phyloP scores from a whole-genome alignment of 2,329 filamentous ascomycete species.

The Fonsecaea nubica region DNA sequence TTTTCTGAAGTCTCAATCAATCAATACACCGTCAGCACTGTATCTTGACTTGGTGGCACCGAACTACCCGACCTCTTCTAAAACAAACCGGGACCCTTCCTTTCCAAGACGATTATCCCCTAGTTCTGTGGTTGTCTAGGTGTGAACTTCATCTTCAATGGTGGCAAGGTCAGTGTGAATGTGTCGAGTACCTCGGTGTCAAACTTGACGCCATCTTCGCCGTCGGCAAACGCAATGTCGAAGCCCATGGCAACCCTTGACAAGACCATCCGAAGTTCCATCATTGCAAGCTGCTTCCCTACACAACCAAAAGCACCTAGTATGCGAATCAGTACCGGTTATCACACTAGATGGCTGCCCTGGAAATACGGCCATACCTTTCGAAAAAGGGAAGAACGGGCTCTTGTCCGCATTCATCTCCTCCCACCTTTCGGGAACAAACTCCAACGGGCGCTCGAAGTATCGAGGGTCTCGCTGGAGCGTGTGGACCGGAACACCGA shows the following conservation, averaged over 20 bases:
- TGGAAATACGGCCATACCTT: neutral
- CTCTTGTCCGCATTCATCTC: neutral
- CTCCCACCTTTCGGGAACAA: neutral
- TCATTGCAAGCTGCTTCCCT: slow-evolving; percentile 4
- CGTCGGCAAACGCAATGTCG: neutral
- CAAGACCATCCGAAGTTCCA: slow-evolving; percentile 5
- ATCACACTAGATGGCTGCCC: neutral
- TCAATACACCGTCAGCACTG: too few relatives aligned
- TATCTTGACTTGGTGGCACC: neutral
- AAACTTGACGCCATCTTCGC: neutral
- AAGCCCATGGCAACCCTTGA: neutral
- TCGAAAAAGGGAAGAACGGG: slow-evolving; percentile 1
- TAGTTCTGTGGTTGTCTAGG: neutral
- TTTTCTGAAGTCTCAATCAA: too few relatives aligned
- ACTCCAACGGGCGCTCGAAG: neutral
- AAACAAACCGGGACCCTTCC: neutral
- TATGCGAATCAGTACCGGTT: neutral
- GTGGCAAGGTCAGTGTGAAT: neutral
- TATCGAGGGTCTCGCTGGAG: neutral
- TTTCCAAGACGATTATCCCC: neutral
- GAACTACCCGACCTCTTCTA: neutral
- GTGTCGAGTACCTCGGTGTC: neutral
- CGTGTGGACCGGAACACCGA: neutral
- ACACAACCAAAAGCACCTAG: neutral
- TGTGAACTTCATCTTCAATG: neutral